phyloP scores from a whole-genome alignment of 2,329 filamentous ascomycete genomes.

The Ophiostoma novo-ulmi region DNA sequence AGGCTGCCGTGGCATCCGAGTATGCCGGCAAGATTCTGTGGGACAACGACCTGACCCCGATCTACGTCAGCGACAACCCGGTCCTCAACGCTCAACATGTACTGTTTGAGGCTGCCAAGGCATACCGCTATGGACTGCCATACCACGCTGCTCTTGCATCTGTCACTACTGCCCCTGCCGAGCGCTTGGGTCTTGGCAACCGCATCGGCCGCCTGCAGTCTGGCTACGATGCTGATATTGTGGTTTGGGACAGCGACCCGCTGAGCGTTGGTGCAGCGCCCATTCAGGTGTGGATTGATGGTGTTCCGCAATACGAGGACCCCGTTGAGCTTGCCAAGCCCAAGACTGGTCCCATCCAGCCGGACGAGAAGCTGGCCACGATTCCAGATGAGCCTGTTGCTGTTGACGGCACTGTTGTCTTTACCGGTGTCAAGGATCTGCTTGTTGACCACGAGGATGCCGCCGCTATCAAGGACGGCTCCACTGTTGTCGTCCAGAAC shows the following conservation, averaged over 20 bases:
- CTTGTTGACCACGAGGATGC: slow-evolving; percentile 44
- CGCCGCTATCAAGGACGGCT: slow-evolving; percentile 20
- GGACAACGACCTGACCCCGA: slow-evolving; percentile 58
- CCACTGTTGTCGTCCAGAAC: slow-evolving; percentile 44
- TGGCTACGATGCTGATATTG: slow-evolving; percentile 57
- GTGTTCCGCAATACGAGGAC: slow-evolving; percentile 51
- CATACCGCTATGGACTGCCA: slow-evolving; percentile 54
- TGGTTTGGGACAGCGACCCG: slow-evolving; percentile 59
- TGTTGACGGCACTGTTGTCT: slow-evolving; percentile 43
- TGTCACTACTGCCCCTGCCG: slow-evolving; percentile 56
- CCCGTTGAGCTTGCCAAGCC: slow-evolving; percentile 53
- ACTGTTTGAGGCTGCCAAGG: slow-evolving; percentile 59
- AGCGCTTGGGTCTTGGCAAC: slow-evolving; percentile 52
- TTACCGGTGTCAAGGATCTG: slow-evolving; percentile 52
- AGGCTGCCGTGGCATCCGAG: slow-evolving; percentile 60
- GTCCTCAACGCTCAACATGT: slow-evolving; percentile 66
- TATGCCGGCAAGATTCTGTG: slow-evolving; percentile 62
- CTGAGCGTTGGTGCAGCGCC: slow-evolving; percentile 55
- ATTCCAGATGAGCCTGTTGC: slow-evolving; percentile 41
- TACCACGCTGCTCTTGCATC: slow-evolving; percentile 55
- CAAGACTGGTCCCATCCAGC: slow-evolving; percentile 36
- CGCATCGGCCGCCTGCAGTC: slow-evolving; percentile 57
- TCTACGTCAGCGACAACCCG: slow-evolving; percentile 68
- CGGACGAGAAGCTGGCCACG: slow-evolving; percentile 39
- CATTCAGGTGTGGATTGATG: slow-evolving; percentile 60